phyloP scores from a whole-genome alignment of 441 rosid genomes.

The Adansonia grandidieri region DNA sequence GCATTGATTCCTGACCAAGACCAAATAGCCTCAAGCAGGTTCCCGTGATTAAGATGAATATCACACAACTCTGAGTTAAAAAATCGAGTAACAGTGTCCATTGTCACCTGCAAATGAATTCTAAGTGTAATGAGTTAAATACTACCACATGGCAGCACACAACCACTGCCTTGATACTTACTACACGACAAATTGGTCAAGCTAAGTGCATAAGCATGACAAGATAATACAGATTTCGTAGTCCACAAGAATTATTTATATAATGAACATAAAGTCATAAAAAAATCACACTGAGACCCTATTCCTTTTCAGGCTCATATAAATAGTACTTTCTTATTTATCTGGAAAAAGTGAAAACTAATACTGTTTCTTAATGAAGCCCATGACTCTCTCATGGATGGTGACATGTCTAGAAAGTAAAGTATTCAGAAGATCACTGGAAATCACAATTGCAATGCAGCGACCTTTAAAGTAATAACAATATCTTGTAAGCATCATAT shows the following conservation, averaged over 20 bases:
- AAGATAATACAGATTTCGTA: conserved; percentile 3
- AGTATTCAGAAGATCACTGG: background rate
- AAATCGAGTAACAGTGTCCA: conserved; percentile 67
- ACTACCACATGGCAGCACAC: conserved; percentile 8
- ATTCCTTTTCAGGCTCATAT: background rate
- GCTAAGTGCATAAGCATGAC: conserved; percentile 10
- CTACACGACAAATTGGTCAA: conserved; percentile 3
- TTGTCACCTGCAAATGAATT: conserved; percentile 58
- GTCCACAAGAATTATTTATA: conserved; percentile 2
- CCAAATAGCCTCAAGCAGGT: conserved; percentile 91
- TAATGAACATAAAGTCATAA: conserved; percentile 15
- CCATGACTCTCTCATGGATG: background rate
- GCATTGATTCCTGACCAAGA: conserved; percentile 90
- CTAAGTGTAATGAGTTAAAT: conserved; percentile 13
- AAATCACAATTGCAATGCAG: background rate
- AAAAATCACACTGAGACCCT: conserved; percentile 5
- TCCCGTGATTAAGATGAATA: conserved; percentile 94
- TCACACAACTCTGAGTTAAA: conserved; percentile 69
- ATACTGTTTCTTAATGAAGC: background rate
- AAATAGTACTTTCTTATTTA: conserved; percentile 2
- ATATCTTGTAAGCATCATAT: background rate
- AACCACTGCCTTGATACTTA: background rate
- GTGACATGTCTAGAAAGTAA: background rate
- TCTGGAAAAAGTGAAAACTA: background rate
- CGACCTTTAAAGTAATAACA: background rate